Evolutionary conservation across 352 stramenopile genomes (phyloP), one percentile per base, ranked within the genome.

Genomic region (Pythium catenulatum): DNA sequence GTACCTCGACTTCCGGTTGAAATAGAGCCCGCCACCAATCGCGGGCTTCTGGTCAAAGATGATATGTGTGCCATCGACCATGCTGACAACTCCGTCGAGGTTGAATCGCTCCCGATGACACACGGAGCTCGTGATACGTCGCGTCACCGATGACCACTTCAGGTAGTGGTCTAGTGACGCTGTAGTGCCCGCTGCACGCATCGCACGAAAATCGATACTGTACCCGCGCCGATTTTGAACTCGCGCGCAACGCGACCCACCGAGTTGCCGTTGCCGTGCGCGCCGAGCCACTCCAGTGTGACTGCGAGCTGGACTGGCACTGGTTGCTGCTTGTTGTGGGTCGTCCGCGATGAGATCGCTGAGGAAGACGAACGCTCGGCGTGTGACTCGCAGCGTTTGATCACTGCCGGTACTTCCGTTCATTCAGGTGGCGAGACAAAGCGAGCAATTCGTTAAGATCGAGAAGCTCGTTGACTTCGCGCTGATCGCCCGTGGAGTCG

Each of bases 41-140:
- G 13, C 30, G 27, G 78, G 78, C 54, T 86, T 86, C 34, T 87
- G 63, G n/a, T 63, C 41, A 23, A 89, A 48, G 13, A 59, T 66
- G 43, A 86, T 39, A 15, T 74, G 78, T 6, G 76, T 85, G 15
- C 75, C 75, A 45, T 88, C 82, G 17, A 88, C 78, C 30, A 88
- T 81, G 3, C 82, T 76, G 30, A 88, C 76, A 21, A 21, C 72
- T 21, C 76, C 69, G 13, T 14, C 45, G 15, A 83, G 50, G 1
- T 65, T 65, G 69, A 65, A 78, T 11, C 69, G 69, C 32, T 59
- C 69, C 3, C 32, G 30, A n/a, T 78, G 69, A 46, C 48, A 78
- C 25, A 43, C 69, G 21, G 69, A 78, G 30, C 66, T 75, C 7
- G 13, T n/a, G 17, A 39, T 43, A 17, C 69, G 69, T 6, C 30